Conservation (phyloP, 306 rosid genomes). For the Styphnolobium japonicum region DNA sequence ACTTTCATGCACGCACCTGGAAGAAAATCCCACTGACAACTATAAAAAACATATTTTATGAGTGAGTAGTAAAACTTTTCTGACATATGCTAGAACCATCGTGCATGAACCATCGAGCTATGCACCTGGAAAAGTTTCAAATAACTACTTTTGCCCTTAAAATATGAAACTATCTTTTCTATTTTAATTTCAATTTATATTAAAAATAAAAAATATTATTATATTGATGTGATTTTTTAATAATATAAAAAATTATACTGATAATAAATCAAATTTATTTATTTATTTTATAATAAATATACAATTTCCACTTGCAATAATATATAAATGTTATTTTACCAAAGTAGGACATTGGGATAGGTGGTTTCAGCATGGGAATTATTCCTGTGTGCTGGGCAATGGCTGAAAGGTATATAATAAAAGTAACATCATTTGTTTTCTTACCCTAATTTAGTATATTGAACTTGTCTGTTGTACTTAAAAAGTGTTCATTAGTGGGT, state of each 20-base stretch:
- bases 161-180: not conserved
- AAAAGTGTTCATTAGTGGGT: constrained; percentile 22
- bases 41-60: not conserved
- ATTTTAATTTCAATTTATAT: not conserved
- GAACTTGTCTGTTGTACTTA: not conserved
- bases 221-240: not conserved
- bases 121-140: not conserved
- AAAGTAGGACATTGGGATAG: not conserved
- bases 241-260: not conserved
- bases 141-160: not conserved
- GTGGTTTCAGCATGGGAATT: not conserved
- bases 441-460: not conserved
- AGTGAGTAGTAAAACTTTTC: not conserved
- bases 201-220: not conserved
- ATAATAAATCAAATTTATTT: not conserved
- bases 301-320: not conserved
- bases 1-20: not conserved
- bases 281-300: not conserved
- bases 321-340: not conserved
- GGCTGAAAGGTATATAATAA: constrained; percentile 19
- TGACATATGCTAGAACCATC: not conserved
- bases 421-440: constrained; percentile 18
- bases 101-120: not conserved
- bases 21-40: not conserved
- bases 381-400: constrained; percentile 21